Conservation (phyloP, 306 rosid genomes). For the Begonia loranthoides region DNA sequence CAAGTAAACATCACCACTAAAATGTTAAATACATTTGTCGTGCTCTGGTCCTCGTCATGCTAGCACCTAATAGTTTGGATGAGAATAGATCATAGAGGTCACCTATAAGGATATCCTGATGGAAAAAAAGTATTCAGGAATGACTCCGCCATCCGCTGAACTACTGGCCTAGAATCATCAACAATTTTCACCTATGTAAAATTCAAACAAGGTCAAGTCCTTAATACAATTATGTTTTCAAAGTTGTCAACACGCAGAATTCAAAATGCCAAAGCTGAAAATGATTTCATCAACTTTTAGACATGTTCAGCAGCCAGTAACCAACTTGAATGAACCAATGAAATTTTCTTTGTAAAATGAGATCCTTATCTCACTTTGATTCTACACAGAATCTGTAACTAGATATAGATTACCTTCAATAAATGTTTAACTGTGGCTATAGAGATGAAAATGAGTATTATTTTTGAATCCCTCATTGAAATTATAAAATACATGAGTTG, state of each 20-base stretch:
- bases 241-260: neutral
- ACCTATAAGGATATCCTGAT: conserved; percentile 90
- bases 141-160: conserved; percentile 42
- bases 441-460: no score
- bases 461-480: no score
- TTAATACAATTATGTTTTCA: neutral
- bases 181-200: conserved; percentile 33
- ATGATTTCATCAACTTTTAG: no score
- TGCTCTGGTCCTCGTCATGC: neutral
- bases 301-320: no score
- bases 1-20: conserved; percentile 2
- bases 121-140: conserved; percentile 74
- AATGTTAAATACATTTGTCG: neutral
- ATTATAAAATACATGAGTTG: no score
- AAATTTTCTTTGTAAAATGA: no score
- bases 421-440: no score
- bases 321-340: no score
- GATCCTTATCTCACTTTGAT: no score
- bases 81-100: conserved; percentile 1
- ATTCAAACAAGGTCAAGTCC: neutral
- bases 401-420: no score
- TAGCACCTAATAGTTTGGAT: neutral
- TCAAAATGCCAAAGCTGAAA: no score
- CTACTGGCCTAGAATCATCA: conserved; percentile 55
- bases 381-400: no score